Base-by-base conservation (phyloP, 176 grass and related monocot genomes). In the Oryza rufipogon region DNA sequence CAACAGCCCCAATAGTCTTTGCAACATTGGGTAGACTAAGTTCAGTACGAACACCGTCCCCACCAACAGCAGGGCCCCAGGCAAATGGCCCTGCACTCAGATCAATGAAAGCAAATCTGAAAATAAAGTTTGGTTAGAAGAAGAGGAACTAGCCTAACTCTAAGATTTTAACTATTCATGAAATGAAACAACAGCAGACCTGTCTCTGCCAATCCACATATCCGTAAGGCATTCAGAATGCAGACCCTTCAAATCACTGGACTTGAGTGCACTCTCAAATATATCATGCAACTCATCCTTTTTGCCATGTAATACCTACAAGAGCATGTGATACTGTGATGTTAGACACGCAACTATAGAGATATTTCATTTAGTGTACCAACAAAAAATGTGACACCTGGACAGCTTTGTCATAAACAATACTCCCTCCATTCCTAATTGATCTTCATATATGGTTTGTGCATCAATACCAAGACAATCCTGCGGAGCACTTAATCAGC, bases 41-140 rank as follows among this genome's bases (percentile, higher is more conserved):
- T 82, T 95, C 93, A 58, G 96, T 90, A 73, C 96, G 92, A 71
- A 98, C 96, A 82, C 93, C 96, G 80, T 98, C 96, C 73, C 96
- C 93, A 42, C 96, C 96, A 66, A 98, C 96, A 85, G 96, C 81
- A 64, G 96, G 96, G 48, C 96, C 93, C 96, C 96, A 98, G 5
- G 96, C 34, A 88, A 98, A 98, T 65, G 96, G 96, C 16, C 96
- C 96, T 72, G 96, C 91, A 87, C 82, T 95, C 84, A 98, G 79
- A 95, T 98, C 96, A 88, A 98, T 75, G 89, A 98, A 98, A 87
- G 93, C 91, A 90, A 94, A 93, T 85, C 94, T 97, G 76, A 86
- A 93, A 84, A 88, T 22, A 78, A 74, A 88, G 25, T 73, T 84
- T 52, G 23, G 13, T 84, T 84, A 80, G 69, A 80, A 84, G 19